These are phyloP conservation scores for Colletotrichum sp. DNA, from an alignment of 2,329 filamentous ascomycete genomes.

Conservation along the genomic window DNA sequence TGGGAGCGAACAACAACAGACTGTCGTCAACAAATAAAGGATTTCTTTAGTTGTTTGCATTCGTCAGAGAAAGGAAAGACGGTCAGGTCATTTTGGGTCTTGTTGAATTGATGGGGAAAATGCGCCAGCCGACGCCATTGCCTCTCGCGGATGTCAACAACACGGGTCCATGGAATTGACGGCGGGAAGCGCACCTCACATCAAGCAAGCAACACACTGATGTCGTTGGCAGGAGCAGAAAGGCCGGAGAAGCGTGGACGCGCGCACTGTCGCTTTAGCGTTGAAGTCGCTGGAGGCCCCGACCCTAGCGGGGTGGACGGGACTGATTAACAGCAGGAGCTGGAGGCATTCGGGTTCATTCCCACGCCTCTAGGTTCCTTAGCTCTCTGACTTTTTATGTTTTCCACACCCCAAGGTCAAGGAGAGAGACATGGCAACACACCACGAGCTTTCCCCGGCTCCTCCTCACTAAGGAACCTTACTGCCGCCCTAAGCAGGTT, in stretches of 20 bases:
- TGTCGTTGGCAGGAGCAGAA: neutral
- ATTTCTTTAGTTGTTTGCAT: conserved; percentile 3
- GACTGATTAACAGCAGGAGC: neutral
- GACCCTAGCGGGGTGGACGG: neutral
- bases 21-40: neutral
- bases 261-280: neutral
- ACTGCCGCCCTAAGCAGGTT: neutral
- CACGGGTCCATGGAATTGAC: neutral
- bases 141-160: neutral
- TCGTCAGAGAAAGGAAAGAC: neutral
- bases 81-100: neutral
- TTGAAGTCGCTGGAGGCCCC: neutral
- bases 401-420: conserved; percentile 8
- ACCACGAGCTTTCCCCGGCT: conserved; percentile 15
- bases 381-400: neutral
- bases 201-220: neutral
- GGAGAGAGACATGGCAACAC: neutral
- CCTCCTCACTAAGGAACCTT: neutral
- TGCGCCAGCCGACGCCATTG: neutral
- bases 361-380: conserved; percentile 18
- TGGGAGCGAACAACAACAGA: neutral
- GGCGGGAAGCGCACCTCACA: neutral
- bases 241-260: neutral
- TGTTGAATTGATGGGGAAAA: neutral
- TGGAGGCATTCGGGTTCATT: neutral